A percentile compares a stretch with the other conserved stretches of the same genome.
Conservation (phyloP, 2,329 filamentous ascomycete species). For the Teratosphaeria zuluensis region DNA sequence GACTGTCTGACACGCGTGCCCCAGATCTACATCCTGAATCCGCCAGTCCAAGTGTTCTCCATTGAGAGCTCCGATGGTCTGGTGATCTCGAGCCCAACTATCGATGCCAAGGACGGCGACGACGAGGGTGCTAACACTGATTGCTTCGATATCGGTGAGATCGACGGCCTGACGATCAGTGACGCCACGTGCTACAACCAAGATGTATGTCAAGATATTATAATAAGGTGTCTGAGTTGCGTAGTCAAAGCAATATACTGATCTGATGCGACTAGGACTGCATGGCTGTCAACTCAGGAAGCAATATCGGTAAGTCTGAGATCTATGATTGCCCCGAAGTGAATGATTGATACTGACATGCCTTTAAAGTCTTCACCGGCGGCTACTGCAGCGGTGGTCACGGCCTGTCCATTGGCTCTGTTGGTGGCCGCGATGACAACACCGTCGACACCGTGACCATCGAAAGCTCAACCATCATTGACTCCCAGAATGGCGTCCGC, state of each 20-base stretch:
- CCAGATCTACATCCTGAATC: constrained; percentile 43
- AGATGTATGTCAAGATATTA: constrained; percentile 9
- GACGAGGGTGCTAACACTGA: constrained; percentile 23
- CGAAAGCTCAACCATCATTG: constrained; percentile 32
- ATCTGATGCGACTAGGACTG: constrained; percentile 10
- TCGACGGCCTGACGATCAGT: constrained; percentile 15
- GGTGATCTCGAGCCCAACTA: constrained; percentile 39
- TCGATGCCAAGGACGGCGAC: constrained; percentile 47
- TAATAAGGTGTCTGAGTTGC: not conserved
- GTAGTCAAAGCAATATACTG: not conserved
- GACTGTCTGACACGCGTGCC: not conserved
- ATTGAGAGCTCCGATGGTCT: constrained; percentile 37
- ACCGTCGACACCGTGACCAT: constrained; percentile 40
- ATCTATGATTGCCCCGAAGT: not conserved
- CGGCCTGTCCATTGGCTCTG: constrained; percentile 47
- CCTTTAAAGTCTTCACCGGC: constrained; percentile 26
- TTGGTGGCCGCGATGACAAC: constrained; percentile 42
- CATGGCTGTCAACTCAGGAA: constrained; percentile 26
- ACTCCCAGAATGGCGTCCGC: constrained; percentile 41
- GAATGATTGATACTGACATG: not conserved
- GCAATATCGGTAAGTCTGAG: constrained; percentile 27
- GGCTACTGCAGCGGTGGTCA: constrained; percentile 40
- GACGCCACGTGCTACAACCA: constrained; percentile 21
- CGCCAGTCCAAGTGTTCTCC: constrained; percentile 45
- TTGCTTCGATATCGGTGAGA: constrained; percentile 20